Percentiles rank a stretch among this genome's conserved stretches.
Conservation (phyloP, 768 basidiomycete species). For the Mycena alexandri region DNA sequence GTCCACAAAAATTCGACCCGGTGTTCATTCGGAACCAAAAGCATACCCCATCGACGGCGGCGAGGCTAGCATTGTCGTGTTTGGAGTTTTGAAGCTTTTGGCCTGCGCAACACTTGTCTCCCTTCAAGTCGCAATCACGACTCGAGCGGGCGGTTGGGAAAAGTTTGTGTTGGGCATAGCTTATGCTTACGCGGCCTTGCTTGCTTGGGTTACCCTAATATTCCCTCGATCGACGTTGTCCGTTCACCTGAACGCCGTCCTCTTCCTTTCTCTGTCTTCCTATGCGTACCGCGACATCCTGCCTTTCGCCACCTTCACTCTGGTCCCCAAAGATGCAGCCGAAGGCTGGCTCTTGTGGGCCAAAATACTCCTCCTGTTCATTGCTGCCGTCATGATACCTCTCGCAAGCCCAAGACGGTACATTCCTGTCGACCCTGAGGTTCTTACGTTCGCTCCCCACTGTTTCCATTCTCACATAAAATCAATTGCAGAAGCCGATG, state of each 20-base stretch:
- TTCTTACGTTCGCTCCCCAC: constrained; percentile 23
- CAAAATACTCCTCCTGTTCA: constrained; percentile 52
- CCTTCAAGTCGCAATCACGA: constrained; percentile 6
- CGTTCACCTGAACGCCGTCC: constrained; percentile 18
- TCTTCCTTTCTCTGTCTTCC: constrained; percentile 20
- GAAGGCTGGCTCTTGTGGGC: constrained; percentile 58
- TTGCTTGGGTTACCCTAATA: constrained; percentile 7
- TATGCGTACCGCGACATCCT: constrained; percentile 55
- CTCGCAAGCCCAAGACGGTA: constrained; percentile 59
- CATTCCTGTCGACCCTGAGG: constrained; percentile 58
- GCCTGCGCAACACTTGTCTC: constrained; percentile 16
- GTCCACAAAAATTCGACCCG: constrained; percentile 7
- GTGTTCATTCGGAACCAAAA: background rate
- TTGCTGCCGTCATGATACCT: constrained; percentile 57
- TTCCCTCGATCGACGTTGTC: background rate
- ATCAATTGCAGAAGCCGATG: constrained; percentile 38
- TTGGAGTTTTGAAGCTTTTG: background rate
- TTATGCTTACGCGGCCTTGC: constrained; percentile 22
- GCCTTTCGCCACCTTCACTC: constrained; percentile 59
- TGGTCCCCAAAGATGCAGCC: constrained; percentile 52
- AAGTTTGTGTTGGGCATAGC: constrained; percentile 13
- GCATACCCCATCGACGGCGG: background rate
- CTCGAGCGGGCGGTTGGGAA: constrained; percentile 11
- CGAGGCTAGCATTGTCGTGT: background rate
- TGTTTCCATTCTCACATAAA: constrained; percentile 9